A percentile compares a stretch with the other conserved stretches of the same genome.
phyloP scores from a whole-genome alignment of 2,329 filamentous ascomycete species.

The Claviceps quebecensis region DNA sequence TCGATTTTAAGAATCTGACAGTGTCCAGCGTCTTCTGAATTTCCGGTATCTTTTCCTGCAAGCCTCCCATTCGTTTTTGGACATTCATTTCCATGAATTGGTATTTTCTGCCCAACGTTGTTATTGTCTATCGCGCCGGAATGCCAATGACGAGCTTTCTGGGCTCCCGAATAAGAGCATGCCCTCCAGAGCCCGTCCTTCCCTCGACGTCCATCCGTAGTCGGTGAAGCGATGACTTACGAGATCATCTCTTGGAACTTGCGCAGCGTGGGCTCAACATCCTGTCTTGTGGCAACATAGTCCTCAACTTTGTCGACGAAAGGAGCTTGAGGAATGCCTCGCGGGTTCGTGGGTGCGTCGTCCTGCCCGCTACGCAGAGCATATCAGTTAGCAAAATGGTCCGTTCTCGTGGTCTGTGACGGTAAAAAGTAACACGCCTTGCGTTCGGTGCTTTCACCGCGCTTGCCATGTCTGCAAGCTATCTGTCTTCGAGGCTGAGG shows the following conservation, averaged over 20 bases:
- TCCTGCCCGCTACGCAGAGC: slow-evolving; percentile 23
- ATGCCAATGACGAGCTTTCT: neutral
- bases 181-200: no score
- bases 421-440: slow-evolving; percentile 17
- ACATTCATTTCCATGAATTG: slow-evolving; percentile 98
- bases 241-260: slow-evolving; percentile 91
- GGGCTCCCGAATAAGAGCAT: no score
- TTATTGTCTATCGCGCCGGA: slow-evolving; percentile 2
- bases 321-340: slow-evolving; percentile 70
- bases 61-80: slow-evolving; percentile 62
- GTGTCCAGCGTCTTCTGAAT: slow-evolving; percentile 93
- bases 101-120: slow-evolving; percentile 58
- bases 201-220: no score
- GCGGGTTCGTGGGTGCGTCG: slow-evolving; percentile 53
- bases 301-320: slow-evolving; percentile 84
- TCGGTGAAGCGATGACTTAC: slow-evolving; percentile 32
- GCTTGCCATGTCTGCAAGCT: slow-evolving; percentile 24
- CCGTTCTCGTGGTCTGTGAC: neutral
- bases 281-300: slow-evolving; percentile 63
- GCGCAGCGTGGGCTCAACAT: slow-evolving; percentile 68
- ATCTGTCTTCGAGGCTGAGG: slow-evolving; percentile 9
- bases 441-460: slow-evolving; percentile 23
- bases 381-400: neutral
- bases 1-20: slow-evolving; percentile 67
- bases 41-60: slow-evolving; percentile 92